Evolutionary conservation across 305 asterid species (phyloP), one percentile per base, ranked within the genome.

Genomic region (Solanum hybrid): DNA sequence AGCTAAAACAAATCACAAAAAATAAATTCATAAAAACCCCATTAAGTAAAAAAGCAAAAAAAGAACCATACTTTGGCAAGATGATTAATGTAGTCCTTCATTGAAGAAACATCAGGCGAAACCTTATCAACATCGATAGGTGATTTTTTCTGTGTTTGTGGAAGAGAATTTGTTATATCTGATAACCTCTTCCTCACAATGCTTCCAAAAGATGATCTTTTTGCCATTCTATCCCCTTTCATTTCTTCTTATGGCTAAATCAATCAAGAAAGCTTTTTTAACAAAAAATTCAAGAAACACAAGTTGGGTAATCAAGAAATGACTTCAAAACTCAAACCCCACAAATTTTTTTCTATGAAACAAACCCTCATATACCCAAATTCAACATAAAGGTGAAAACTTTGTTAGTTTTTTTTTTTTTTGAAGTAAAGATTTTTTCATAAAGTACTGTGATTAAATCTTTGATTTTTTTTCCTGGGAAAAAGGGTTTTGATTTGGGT

Each of bases 191-290:
- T 95, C 81, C 96, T 94, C 90, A 96, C 91, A 88, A 93, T 93
- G 89, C 87, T 94, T 34, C 98, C 99, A 87, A 96, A 93, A 85
- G 98, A 96, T 29, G 97, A 93, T 90, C 96, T 92, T 91, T 91
- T 96, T 20, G 94, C 96, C 96, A 94, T 93, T 93, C 83, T 94
- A 45, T 93, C 94, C 87, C 94, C 96, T 94, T 93, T 95, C 96
- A 95, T 94, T 36, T 88, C 89, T 78, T n/a, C 90, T 78, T n/a
- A 31, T 45, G 29, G 5, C 11, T 24, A 70, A 3, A 57, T 17
- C 22, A 83, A 31, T 51, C 41, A 57, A 85, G 10, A 57, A 85
- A 57, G 79, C 72, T 36, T 78, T 34, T 33, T 11, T 10, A 89
- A 31, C 12, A 38, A 82, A 45, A 87, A 33, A 17, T 89, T 92